Evolutionary conservation across 495 filamentous ascomycete genomes (phyloP).

Genomic region (Extremus antarcticus): DNA sequence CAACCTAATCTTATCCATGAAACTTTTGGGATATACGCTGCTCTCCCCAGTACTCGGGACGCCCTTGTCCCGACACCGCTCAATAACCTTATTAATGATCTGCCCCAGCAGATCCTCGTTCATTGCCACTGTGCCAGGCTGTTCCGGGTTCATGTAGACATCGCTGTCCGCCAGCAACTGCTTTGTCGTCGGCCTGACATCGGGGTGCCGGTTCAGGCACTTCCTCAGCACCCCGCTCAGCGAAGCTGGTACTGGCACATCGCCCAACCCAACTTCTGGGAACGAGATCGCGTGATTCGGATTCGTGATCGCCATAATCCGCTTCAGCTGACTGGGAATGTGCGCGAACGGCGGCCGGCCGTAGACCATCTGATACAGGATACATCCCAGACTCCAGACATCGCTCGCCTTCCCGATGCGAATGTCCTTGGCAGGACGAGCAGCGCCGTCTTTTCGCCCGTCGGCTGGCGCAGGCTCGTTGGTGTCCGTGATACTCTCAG

Average conservation of each 20-base stretch:
- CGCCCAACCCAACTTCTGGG: constrained; percentile 63
- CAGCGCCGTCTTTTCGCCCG: background rate
- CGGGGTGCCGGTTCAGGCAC: constrained; percentile 72
- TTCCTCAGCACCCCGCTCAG: constrained; percentile 62
- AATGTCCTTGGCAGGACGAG: constrained; percentile 50
- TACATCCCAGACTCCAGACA: constrained; percentile 93
- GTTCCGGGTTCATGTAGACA: constrained; percentile 72
- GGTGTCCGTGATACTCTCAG: constrained; percentile 81
- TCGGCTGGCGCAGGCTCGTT: constrained; percentile 49
- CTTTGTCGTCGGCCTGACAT: constrained; percentile 62
- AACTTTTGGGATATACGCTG: constrained; percentile 55
- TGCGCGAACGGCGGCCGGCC: constrained; percentile 86
- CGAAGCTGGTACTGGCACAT: constrained; percentile 54
- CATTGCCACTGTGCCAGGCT: constrained; percentile 56
- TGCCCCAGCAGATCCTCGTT: constrained; percentile 64
- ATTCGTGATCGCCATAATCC: constrained; percentile 78
- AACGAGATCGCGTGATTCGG: constrained; percentile 75
- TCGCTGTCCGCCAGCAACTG: constrained; percentile 63
- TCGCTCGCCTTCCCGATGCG: constrained; percentile 92
- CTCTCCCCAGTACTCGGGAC: constrained; percentile 64
- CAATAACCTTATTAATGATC: constrained; percentile 66
- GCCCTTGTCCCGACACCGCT: constrained; percentile 54
- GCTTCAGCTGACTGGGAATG: constrained; percentile 67
- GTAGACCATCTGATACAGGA: constrained; percentile 95
- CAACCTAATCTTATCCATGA: constrained; percentile 53